Conservation (phyloP, 1,284 basidiomycete genomes). For the Apiotrichum veenhuisii region DNA sequence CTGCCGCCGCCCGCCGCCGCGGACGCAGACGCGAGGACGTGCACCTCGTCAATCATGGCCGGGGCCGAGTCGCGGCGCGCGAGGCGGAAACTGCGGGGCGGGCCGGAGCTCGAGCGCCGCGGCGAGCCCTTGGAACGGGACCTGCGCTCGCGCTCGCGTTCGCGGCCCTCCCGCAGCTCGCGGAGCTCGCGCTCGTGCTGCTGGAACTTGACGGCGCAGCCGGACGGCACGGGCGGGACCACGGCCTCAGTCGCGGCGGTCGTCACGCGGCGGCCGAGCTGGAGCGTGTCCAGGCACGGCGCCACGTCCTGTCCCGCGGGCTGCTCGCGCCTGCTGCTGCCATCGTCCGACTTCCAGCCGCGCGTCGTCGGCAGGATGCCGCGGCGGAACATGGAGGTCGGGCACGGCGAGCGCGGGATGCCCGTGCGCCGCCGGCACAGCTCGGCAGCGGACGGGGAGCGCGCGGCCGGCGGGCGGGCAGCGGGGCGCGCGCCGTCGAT, state of each 20-base stretch:
- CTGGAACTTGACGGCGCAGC: background rate
- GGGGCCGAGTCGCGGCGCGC: constrained; percentile 15
- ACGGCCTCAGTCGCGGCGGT: background rate
- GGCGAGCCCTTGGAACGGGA: background rate
- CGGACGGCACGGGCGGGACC: background rate
- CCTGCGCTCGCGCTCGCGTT: background rate
- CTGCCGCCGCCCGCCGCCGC: no score
- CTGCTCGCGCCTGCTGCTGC: background rate
- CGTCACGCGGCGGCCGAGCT: background rate
- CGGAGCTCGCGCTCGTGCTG: background rate
- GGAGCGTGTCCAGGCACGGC: background rate
- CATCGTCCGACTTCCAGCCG: constrained; percentile 16
- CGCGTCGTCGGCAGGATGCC: background rate
- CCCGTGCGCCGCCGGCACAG: constrained; percentile 26
- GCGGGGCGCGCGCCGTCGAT: constrained; percentile 6
- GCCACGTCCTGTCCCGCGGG: background rate
- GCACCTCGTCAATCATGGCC: constrained; percentile 15
- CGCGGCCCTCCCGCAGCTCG: background rate
- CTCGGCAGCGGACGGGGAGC: constrained; percentile 28
- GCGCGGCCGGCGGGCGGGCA: constrained; percentile 25
- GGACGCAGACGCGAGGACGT: constrained; percentile 6
- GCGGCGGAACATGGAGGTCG: background rate
- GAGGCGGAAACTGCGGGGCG: constrained; percentile 1
- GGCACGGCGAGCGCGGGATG: background rate
- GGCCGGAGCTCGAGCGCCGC: background rate